These are phyloP conservation scores for Penicillium crystallinum DNA, from an alignment of 495 filamentous ascomycete genomes.

Conservation along the genomic window DNA sequence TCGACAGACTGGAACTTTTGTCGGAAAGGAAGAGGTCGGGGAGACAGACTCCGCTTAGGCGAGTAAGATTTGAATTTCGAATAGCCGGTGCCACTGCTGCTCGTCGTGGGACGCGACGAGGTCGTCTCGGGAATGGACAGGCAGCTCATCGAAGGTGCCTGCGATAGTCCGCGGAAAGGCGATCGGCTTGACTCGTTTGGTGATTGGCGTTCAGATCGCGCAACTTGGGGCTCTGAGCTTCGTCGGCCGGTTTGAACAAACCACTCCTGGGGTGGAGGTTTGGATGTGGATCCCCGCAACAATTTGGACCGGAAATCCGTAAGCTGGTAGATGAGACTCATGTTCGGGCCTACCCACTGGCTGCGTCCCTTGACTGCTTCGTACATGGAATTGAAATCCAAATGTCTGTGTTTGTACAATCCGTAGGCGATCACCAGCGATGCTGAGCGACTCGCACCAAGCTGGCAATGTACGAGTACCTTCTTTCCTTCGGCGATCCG, in stretches of 20 bases:
- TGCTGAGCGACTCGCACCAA: conserved; percentile 93
- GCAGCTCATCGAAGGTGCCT: conserved; percentile 24
- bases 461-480: conserved; percentile 90
- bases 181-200: conserved; percentile 14
- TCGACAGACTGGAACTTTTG: conserved; percentile 36
- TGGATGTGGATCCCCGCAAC: conserved; percentile 41
- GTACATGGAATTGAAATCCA: conserved; percentile 92
- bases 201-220: conserved; percentile 14
- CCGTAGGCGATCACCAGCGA: conserved; percentile 96
- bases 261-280: conserved; percentile 33
- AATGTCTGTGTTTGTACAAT: conserved; percentile 78
- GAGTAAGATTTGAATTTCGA: conserved; percentile 23
- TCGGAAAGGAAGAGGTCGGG: conserved; percentile 40
- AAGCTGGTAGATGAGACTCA: conserved; percentile 95
- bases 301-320: conserved; percentile 67
- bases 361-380: conserved; percentile 83
- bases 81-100: conserved; percentile 17
- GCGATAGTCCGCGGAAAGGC: conserved; percentile 21
- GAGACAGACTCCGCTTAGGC: conserved; percentile 37
- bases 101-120: conserved; percentile 26
- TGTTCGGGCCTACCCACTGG: conserved; percentile 95
- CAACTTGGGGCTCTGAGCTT: conserved; percentile 33
- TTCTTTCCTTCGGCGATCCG: conserved; percentile 74
- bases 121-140: conserved; percentile 28
- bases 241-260: conserved; percentile 25